Conservation (phyloP, 306 rosid species). For the Cicer chorassanicum region DNA sequence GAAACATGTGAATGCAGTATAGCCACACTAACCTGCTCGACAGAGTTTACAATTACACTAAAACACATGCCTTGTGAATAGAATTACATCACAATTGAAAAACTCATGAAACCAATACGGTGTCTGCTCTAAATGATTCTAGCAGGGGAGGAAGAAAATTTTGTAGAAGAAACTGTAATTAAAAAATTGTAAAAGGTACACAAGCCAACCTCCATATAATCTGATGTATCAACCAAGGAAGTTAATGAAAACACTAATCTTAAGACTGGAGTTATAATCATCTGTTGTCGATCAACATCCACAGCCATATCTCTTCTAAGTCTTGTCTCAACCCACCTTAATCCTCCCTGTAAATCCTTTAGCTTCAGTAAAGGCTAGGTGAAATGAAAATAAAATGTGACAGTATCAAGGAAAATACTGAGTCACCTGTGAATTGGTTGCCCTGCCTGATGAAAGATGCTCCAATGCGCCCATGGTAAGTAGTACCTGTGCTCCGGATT, state of each 20-base stretch:
- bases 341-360: conserved; percentile 66
- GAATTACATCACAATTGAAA: conserved; percentile 23
- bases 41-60: neutral
- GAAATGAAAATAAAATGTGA: conserved; percentile 22
- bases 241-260: conserved; percentile 85
- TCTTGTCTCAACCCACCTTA: conserved; percentile 71
- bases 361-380: conserved; percentile 37
- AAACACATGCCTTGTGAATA: neutral
- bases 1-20: neutral
- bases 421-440: conserved; percentile 65
- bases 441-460: conserved; percentile 83
- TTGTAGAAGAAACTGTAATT: neutral
- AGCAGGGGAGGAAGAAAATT: conserved; percentile 22
- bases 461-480: conserved; percentile 85
- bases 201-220: conserved; percentile 81
- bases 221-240: conserved; percentile 82
- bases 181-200: conserved; percentile 1
- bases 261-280: conserved; percentile 71
- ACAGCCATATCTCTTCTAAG: conserved; percentile 63
- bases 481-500: conserved; percentile 89
- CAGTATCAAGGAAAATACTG: conserved; percentile 27
- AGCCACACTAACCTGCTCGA: neutral
- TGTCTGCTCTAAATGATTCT: conserved; percentile 9
- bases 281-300: conserved; percentile 74
- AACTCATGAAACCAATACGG: neutral